A percentile compares a stretch with the other conserved stretches of the same genome.
Conservation (phyloP, 345 rosid species). For the Bruguiera gymnorhiza region DNA sequence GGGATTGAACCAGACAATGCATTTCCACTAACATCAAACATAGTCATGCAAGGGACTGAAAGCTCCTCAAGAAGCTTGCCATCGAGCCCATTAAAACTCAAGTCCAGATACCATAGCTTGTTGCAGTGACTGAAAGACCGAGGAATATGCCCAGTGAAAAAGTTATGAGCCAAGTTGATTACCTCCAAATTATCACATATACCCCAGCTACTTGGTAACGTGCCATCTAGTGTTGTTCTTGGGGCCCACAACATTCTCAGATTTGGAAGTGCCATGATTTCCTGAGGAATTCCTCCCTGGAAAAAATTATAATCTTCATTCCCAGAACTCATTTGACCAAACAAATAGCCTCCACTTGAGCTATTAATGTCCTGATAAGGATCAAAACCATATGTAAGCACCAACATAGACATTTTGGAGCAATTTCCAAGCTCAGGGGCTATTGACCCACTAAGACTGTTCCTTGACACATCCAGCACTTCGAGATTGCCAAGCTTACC, state of each 20-base stretch:
- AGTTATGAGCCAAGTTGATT: conserved; percentile 73
- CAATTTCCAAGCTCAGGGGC: conserved; percentile 80
- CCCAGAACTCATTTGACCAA: conserved; percentile 35
- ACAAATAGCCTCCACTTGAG: conserved; percentile 34
- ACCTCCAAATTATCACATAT: conserved; percentile 70
- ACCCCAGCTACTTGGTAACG: conserved; percentile 64
- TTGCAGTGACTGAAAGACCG: conserved; percentile 49
- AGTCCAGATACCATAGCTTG: conserved; percentile 64
- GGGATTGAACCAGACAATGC: conserved; percentile 70
- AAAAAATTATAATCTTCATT: conserved; percentile 72
- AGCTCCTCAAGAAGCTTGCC: conserved; percentile 58
- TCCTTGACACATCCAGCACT: conserved; percentile 84
- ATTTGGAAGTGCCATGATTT: conserved; percentile 56
- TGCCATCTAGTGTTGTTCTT: conserved; percentile 65
- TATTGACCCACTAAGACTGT: conserved; percentile 65
- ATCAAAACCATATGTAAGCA: conserved; percentile 59
- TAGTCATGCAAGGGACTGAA: conserved; percentile 73
- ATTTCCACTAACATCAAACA: conserved; percentile 75
- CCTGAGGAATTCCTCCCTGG: conserved; percentile 66
- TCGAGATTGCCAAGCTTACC: conserved; percentile 73
- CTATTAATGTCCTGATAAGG: conserved; percentile 39
- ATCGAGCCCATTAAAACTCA: conserved; percentile 58
- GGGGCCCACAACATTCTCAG: conserved; percentile 88
- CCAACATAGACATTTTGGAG: conserved; percentile 60
- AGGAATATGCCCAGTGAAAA: conserved; percentile 59